Conservation (phyloP, 352 stramenopile species). For the Phytophthora pistaciae region DNA sequence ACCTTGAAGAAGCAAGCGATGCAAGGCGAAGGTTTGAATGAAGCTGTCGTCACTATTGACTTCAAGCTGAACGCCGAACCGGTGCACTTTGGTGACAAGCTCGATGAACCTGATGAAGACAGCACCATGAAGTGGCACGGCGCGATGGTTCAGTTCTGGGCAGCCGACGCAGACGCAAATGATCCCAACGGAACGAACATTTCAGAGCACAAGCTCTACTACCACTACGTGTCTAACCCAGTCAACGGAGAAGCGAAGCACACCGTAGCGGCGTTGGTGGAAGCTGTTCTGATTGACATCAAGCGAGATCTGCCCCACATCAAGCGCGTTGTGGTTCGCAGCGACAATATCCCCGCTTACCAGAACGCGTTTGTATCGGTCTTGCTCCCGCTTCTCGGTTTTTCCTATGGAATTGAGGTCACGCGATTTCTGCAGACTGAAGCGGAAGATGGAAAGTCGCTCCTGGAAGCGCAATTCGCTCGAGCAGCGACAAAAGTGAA, state of each 20-base stretch:
- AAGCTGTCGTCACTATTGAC: constrained; percentile 12
- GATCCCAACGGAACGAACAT: neutral
- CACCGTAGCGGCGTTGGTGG: constrained; percentile 26
- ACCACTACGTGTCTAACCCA: constrained; percentile 1
- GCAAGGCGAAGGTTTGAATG: neutral
- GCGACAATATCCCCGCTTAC: constrained; percentile 39
- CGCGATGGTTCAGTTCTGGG: constrained; percentile 6
- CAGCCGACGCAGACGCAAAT: neutral
- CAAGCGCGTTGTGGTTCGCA: constrained; percentile 27
- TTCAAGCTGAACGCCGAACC: constrained; percentile 1
- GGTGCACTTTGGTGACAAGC: neutral
- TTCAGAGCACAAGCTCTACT: constrained; percentile 13
- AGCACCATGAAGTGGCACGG: constrained; percentile 4
- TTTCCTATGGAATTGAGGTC: constrained; percentile 17
- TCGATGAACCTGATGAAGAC: neutral
- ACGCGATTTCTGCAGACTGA: constrained; percentile 39
- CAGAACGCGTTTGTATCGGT: constrained; percentile 28
- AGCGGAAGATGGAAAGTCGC: constrained; percentile 31
- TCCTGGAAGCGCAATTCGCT: constrained; percentile 36
- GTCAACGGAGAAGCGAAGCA: neutral
- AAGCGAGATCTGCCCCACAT: constrained; percentile 26
- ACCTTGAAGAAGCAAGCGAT: constrained; percentile 1
- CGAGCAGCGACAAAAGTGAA: constrained; percentile 17
- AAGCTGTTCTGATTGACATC: constrained; percentile 35
- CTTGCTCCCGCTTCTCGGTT: constrained; percentile 25